Percentiles rank a stretch among this genome's conserved stretches.
These are phyloP conservation scores for Cucurbita maxima DNA, from an alignment of 306 rosid genomes.

Conservation along the genomic window DNA sequence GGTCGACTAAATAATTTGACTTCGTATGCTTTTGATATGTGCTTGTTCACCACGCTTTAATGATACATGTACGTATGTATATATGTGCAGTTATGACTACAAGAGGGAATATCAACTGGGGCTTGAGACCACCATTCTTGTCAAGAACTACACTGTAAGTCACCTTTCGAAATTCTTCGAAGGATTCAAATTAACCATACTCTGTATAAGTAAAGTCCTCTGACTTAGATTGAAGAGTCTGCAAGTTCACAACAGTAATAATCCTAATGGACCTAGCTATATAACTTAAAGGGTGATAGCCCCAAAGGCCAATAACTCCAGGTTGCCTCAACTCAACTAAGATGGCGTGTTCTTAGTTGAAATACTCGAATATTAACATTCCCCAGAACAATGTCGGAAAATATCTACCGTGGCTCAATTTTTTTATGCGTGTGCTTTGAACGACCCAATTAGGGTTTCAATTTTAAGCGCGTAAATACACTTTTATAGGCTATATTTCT, in stretches of 20 bases:
- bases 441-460: too few species aligned
- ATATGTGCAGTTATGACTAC: slow-evolving; percentile 73
- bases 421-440: too few species aligned
- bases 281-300: not conserved
- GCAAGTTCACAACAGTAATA: not conserved
- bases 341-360: too few species aligned
- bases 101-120: slow-evolving; percentile 98
- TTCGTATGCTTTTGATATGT: slow-evolving; percentile 2
- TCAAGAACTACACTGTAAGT: slow-evolving; percentile 86
- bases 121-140: slow-evolving; percentile 96
- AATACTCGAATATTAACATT: too few species aligned
- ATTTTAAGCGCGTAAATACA: too few species aligned
- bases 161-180: not conserved
- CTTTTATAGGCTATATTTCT: too few species aligned
- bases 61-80: not conserved
- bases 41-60: slow-evolving; percentile 5
- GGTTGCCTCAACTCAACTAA: too few species aligned
- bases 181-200: not conserved
- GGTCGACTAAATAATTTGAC: slow-evolving; percentile 30
- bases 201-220: not conserved
- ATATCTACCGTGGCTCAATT: too few species aligned
- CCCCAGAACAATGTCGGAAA: too few species aligned
- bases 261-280: not conserved
- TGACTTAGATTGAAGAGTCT: not conserved
- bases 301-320: not conserved